Evolutionary conservation across 1,284 basidiomycete genomes (phyloP), one percentile per base, ranked within the genome.

Genomic region (Inonotus obliquus): DNA sequence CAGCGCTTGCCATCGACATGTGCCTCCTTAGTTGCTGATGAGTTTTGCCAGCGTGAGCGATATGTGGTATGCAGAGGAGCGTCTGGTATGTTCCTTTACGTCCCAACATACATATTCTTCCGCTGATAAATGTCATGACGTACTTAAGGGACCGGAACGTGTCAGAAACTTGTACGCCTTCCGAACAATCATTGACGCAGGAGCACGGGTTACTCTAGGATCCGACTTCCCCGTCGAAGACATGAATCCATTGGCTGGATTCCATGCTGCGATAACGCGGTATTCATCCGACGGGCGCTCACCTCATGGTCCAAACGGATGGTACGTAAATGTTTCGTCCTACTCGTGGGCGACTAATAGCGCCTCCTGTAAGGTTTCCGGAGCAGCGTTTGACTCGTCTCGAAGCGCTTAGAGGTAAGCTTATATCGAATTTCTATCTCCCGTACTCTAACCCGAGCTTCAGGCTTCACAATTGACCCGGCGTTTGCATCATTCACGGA

Each of bases 191-290:
- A 71, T 87, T 23, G 80, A 85, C 67, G 79, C 79, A 62, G 84
- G 84, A 53, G 84, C 83, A 21, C 79, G 81, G 61, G 81, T 88
- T 60, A 80, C 85, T 23, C 75, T 96, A 14, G 94, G 95, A 17
- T 93, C 91, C 0, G 94, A 97, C 74, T 92, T 92, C 67, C 95
- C 94, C 1, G 94, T 98, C 32, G 94, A 95, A 70, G 77, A 80
- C 52, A 79, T 90, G 73, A 89, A 91, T 68, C 91, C 91, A 17
- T 76, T 92, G 32, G 73, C 79, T 59, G 89, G 89, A 6, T 94
- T 96, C 73, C 93, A 93, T 72, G 90, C 94, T 21, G 91, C 94
- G 1, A 80, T 95, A 51, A 88, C 92, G 1, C 82, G 94, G 41
- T 75, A 92, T 45, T 86, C 88, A 39, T 77, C 83, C 9, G 77